phyloP scores from a whole-genome alignment of 139 green algal species.

The Trebouxia sp. region DNA sequence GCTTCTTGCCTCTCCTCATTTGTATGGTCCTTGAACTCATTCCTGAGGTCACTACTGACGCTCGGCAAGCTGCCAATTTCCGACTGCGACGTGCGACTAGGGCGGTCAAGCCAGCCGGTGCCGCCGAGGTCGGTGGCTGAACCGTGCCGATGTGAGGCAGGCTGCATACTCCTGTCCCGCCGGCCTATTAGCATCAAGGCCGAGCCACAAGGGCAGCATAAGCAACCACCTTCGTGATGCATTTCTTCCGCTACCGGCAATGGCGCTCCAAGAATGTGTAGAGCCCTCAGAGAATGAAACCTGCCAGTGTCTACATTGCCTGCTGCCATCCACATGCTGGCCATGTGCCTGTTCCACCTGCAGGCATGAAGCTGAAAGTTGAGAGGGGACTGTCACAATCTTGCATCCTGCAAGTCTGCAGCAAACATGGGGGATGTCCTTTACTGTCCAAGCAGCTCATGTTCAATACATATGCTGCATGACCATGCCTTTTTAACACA shows the following conservation, averaged over 20 bases:
- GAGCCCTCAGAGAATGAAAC: conserved; percentile 20
- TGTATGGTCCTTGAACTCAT: conserved; percentile 10
- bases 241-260: conserved; percentile 37
- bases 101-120: background rate
- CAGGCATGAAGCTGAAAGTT: background rate
- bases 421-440: background rate
- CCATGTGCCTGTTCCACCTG: conserved; percentile 51
- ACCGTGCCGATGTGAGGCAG: background rate
- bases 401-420: background rate
- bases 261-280: conserved; percentile 44
- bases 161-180: background rate
- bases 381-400: background rate
- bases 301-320: conserved; percentile 28
- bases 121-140: background rate
- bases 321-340: conserved; percentile 21
- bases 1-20: conserved; percentile 28
- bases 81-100: background rate
- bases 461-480: no score
- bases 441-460: no score
- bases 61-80: background rate
- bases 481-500: no score
- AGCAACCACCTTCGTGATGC: background rate
- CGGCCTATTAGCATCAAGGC: conserved; percentile 17
- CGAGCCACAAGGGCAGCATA: conserved; percentile 2
- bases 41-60: conserved; percentile 14